Evolutionary conservation across 2,329 filamentous ascomycete genomes (phyloP), one percentile per base, ranked within the genome.

Genomic region (Aspergillus sp.): DNA sequence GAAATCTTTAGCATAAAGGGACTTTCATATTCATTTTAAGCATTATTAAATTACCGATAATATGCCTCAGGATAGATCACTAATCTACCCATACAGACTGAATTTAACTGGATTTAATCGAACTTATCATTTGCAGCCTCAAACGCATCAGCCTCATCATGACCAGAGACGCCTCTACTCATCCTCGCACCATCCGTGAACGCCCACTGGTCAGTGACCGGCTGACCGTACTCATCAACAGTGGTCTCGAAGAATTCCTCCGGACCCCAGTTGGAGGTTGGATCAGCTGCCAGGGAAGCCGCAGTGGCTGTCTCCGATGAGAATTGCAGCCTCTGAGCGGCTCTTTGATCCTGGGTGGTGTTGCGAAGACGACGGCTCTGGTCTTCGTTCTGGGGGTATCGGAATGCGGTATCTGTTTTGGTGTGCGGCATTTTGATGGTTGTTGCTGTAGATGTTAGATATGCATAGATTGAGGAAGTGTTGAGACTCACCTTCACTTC

Each of bases 171-270:
- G 21, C 36, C 51, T 28, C 32, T 39, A n/a, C 25, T 39, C 51
- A 53, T 53, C 17, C 21, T 53, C 8, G 36, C 51, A 15, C 51
- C 51, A 12, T 53, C 51, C 13, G 51, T 53, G 19, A 53, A 53
- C 3, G 36, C 25, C 21, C 25, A 53, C n/a, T 39, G 36, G 12
- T 53, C 51, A 12, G 51, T 19, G n/a, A 53, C n/a, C 2, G 51
- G 51, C 7, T 53, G 25, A 9, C 51, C 25, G 21, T 41, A 28
- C 39, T 53, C 15, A 12, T 53, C 25, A 6, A 28, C 36, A 2
- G 51, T 53, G n/a, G 51, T 39, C 21, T 53, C 51, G 6, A 53
- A 53, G 19, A 28, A 25, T 36, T 53, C 51, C 25, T 53, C 51
- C 5, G 17, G 36, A 3, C 32, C 17, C 36, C 51, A 53, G 5